Base-by-base conservation (phyloP, 2,329 filamentous ascomycete genomes). In the Lasiodiplodia hormozganensis region DNA sequence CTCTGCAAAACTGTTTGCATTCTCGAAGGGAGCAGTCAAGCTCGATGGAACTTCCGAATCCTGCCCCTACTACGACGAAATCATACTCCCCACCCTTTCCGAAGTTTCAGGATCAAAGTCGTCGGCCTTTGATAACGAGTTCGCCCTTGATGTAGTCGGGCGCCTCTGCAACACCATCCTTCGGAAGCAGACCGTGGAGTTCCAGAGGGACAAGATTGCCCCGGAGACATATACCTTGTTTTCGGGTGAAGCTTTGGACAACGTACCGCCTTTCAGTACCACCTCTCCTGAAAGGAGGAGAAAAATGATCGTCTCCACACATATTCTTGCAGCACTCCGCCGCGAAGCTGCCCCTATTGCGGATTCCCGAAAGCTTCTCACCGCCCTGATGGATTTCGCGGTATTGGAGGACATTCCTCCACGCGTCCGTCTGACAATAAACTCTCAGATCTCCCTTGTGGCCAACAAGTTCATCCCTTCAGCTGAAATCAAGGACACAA, bases 161-260 rank as follows among this genome's bases (percentile, higher is more conserved):
- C 83, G 87, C 53, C 83, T 91, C 43, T 85, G 84, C 73, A 89
- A 87, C 71, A 77, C 89, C 56, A 86, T 90, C 56, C 80, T 90
- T 38, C 82, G 86, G 56, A 81, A 84, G 16, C 83, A 88, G 62
- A 81, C 85, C 1, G 71, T 75, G 2, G 80, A 82, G 40, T 79
- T 84, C 57, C 85, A 86, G 66, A 84, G 87, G 71, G 81, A 83
- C 12, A 76, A 81, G 65, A 81, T 87, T n/a, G 80, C 84, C 2
- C 73, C 81, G n/a, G 85, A 88, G 69, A 73, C 87, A 14, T 89
- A 88, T 71, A 83, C 80, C 10, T 78, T 89, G 5, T 88, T 86
- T 76, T 76, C 79, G 53, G 72, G 72, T 72, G 65, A 70, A 73
- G 68, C 74, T 64, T 73, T 73, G 62, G 69, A 70, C 23, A 74